A percentile compares a stretch with the other conserved stretches of the same genome.
Conservation (phyloP, 345 rosid genomes). For the Arabidopsis thaliana region DNA sequence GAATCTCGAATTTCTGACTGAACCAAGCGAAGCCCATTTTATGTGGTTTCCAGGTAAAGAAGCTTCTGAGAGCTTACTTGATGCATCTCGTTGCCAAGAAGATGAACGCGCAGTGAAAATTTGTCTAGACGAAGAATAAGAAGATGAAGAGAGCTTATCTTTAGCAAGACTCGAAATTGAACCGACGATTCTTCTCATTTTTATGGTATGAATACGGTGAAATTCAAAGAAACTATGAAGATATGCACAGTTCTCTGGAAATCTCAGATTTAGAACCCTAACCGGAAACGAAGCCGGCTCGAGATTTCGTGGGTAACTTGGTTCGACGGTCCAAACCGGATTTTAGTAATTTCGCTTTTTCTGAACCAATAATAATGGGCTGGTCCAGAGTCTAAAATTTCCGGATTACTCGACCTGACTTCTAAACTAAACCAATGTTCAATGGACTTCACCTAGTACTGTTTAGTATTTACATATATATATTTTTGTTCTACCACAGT, state of each 20-base stretch:
- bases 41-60: slow-evolving; percentile 56
- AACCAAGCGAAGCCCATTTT: slow-evolving; percentile 78
- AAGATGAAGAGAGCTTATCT: slow-evolving; percentile 27
- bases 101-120: slow-evolving; percentile 39
- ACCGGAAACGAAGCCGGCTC: background rate
- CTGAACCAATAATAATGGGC: slow-evolving; percentile 12
- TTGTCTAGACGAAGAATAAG: slow-evolving; percentile 31
- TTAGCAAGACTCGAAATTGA: slow-evolving; percentile 20
- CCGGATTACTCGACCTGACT: background rate
- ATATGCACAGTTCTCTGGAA: background rate
- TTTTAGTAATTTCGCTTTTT: background rate
- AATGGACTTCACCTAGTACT: background rate
- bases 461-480: background rate
- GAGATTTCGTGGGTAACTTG: background rate
- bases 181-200: slow-evolving; percentile 35
- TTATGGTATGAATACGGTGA: slow-evolving; percentile 17
- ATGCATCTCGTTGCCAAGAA: slow-evolving; percentile 32
- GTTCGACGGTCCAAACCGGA: slow-evolving; percentile 12
- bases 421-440: background rate
- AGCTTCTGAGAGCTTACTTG: slow-evolving; percentile 31
- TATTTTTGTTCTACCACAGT: background rate
- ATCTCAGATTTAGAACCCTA: slow-evolving; percentile 27
- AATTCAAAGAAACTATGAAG: background rate
- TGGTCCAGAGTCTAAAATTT: background rate
- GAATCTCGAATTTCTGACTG: slow-evolving; percentile 68